phyloP scores from a whole-genome alignment of 2,329 filamentous ascomycete genomes.

The Cladosporium sp. region DNA sequence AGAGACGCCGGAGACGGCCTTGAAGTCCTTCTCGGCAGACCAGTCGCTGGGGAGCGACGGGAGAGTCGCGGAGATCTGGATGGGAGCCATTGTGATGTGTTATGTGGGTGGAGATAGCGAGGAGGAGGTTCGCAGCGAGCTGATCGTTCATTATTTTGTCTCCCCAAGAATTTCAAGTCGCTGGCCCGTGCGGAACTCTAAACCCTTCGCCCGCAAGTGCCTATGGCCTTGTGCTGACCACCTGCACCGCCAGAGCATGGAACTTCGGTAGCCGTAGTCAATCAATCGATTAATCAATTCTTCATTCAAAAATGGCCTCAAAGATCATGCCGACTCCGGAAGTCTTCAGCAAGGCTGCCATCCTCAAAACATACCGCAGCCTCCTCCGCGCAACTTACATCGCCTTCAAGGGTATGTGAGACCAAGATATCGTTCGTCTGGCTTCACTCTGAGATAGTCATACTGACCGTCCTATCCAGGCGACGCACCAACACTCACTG shows the following conservation, averaged over 20 bases:
- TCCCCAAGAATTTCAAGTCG: conserved; percentile 14
- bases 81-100: conserved; percentile 60
- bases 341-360: conserved; percentile 54
- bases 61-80: conserved; percentile 65
- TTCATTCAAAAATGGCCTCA: conserved; percentile 20
- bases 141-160: conserved; percentile 3
- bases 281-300: neutral
- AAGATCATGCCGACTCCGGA: conserved; percentile 24
- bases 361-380: conserved; percentile 75
- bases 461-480: conserved; percentile 52
- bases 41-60: conserved; percentile 78
- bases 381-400: conserved; percentile 78
- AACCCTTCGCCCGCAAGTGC: conserved; percentile 3
- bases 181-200: conserved; percentile 11
- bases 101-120: conserved; percentile 3
- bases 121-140: neutral
- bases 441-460: neutral
- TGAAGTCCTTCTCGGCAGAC: conserved; percentile 90
- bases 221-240: conserved; percentile 12
- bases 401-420: conserved; percentile 73
- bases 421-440: neutral
- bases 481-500: conserved; percentile 67
- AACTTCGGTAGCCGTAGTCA: neutral
- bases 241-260: neutral
- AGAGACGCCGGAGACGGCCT: conserved; percentile 75